Conservation (phyloP, 1,139 yeast genomes). For the Scheffersomyces segobiensis region DNA sequence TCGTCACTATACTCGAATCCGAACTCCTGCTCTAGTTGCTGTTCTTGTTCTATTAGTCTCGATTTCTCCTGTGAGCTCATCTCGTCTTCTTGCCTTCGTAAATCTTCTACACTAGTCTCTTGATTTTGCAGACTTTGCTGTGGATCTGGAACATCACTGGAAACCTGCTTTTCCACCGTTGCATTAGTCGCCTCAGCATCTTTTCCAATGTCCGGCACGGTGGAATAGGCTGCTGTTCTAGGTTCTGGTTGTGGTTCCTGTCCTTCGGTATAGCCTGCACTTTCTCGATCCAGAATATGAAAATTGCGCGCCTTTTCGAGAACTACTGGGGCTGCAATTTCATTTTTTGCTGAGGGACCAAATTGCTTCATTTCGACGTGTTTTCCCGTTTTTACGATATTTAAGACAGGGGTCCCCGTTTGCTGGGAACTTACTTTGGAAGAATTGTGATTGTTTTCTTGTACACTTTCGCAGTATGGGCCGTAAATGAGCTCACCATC, state of each 20-base stretch:
- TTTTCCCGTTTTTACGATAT: not conserved
- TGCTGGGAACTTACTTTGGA: not conserved
- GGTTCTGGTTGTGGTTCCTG: not conserved
- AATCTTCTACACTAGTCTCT: not conserved
- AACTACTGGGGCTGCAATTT: not conserved
- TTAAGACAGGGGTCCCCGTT: not conserved
- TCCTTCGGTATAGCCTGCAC: not conserved
- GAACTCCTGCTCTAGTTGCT: conserved; percentile 25
- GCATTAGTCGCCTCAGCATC: not conserved
- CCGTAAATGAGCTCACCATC: conserved; percentile 24
- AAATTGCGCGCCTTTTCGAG: not conserved
- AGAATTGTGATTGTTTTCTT: not conserved
- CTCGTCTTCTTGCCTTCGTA: not conserved
- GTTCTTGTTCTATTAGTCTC: conserved; percentile 15
- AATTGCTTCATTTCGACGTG: not conserved
- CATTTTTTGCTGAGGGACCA: not conserved
- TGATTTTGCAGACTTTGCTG: not conserved
- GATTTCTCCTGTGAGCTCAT: conserved; percentile 9
- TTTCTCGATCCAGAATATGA: not conserved
- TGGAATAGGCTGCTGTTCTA: not conserved
- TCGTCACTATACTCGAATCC: conserved; percentile 37
- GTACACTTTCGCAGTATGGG: conserved; percentile 11
- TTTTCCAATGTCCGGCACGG: not conserved
- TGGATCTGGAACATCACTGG: not conserved
- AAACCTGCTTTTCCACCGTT: not conserved